Evolutionary conservation across 352 stramenopile genomes (phyloP).

Genomic region (Globisporangium camurandrum): DNA sequence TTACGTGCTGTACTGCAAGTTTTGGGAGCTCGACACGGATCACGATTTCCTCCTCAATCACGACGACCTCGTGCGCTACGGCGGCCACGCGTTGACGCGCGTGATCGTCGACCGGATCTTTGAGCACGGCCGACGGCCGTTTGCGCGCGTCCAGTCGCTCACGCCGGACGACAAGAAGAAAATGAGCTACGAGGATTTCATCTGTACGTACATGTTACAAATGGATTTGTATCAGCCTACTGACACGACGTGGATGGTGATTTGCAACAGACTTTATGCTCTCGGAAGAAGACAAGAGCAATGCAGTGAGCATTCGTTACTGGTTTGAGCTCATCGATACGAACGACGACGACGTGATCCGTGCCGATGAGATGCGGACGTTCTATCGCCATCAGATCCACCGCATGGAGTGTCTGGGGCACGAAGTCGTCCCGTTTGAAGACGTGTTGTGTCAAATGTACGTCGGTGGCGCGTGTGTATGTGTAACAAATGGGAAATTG

Average conservation of each 20-base stretch:
- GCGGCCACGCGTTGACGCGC: conserved; percentile 72
- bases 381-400: conserved; percentile 94
- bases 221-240: no score
- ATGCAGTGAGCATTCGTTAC: conserved; percentile 93
- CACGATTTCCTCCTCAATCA: conserved; percentile 81
- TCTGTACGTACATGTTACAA: conserved; percentile 43
- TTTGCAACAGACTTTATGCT: conserved; percentile 94
- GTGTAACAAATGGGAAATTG: no score
- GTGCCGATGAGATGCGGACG: conserved; percentile 93
- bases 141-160: conserved; percentile 72
- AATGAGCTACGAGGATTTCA: conserved; percentile 89
- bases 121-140: conserved; percentile 68
- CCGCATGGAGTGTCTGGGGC: conserved; percentile 96
- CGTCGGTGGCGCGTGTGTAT: conserved; percentile 22
- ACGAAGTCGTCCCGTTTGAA: conserved; percentile 97
- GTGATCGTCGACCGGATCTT: conserved; percentile 88
- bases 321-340: conserved; percentile 99
- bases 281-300: conserved; percentile 98
- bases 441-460: conserved; percentile 99
- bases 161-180: conserved; percentile 81
- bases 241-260: not conserved
- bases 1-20: conserved; percentile 99
- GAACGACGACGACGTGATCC: conserved; percentile 95
- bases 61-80: conserved; percentile 82
- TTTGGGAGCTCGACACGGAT: conserved; percentile 98